Evolutionary conservation across 179 eudicot genomes (phyloP).

Genomic region (Actinidia arguta): DNA sequence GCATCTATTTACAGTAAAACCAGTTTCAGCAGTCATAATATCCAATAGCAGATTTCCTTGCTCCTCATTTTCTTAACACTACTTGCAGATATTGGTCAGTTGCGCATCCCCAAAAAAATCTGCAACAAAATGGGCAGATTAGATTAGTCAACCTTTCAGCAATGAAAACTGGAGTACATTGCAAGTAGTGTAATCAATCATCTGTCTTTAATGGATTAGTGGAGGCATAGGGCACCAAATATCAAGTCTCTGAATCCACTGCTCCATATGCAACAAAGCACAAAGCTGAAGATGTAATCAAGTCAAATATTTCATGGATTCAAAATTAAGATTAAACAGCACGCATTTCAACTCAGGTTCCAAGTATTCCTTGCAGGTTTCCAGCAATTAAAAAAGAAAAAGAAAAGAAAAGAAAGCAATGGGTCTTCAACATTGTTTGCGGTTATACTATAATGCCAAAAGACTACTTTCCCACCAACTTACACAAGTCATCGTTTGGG

Average conservation of each 20-base stretch:
- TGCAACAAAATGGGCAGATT: background rate
- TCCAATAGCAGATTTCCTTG: too few relatives aligned
- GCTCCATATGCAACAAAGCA: too few relatives aligned
- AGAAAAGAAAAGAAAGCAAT: background rate
- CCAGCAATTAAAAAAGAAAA: too few relatives aligned
- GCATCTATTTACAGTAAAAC: conserved; percentile 15
- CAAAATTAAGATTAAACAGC: background rate
- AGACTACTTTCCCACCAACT: background rate
- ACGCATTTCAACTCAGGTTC: background rate
- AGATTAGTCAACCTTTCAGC: background rate
- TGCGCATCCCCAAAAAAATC: conserved; percentile 7
- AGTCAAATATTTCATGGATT: background rate
- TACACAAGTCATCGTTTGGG: conserved; percentile 4
- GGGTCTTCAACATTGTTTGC: background rate
- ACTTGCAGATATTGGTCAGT: background rate
- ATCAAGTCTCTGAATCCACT: background rate
- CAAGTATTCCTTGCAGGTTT: background rate
- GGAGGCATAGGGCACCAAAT: background rate
- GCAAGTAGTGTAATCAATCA: background rate
- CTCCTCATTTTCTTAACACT: background rate
- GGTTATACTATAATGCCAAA: background rate
- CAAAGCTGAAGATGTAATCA: background rate
- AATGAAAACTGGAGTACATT: background rate
- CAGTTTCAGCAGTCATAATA: background rate
- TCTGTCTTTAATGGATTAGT: background rate